Evolutionary conservation across 768 basidiomycete genomes (phyloP).

Genomic region (Mycena polygramma): DNA sequence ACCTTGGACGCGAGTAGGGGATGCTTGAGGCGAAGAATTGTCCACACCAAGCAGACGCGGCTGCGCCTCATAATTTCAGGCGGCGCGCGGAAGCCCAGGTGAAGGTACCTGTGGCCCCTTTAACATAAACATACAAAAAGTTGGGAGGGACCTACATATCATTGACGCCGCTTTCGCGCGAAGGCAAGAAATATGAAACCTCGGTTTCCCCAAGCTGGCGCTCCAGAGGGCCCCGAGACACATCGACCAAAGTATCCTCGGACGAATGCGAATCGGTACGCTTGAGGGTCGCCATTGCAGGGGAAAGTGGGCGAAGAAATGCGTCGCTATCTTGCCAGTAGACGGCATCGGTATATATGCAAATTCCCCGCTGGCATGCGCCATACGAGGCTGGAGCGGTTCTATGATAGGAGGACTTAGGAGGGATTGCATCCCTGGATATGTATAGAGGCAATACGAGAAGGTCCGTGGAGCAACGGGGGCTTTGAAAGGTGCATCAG

Average conservation of each 20-base stretch:
- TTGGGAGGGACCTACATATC: conserved; percentile 73
- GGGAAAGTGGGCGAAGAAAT: background rate
- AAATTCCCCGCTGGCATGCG: background rate
- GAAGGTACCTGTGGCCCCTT: conserved; percentile 75
- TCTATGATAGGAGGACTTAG: background rate
- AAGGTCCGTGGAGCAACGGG: background rate
- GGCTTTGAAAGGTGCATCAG: background rate
- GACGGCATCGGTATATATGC: background rate
- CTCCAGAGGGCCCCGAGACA: conserved; percentile 46
- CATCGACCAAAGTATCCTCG: conserved; percentile 30
- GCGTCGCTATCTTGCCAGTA: background rate
- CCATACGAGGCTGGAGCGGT: background rate
- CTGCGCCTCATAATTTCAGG: conserved; percentile 54
- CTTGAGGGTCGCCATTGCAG: conserved; percentile 24
- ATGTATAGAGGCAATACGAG: conserved; percentile 28
- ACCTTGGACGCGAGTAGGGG: conserved; percentile 77
- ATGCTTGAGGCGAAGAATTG: conserved; percentile 77
- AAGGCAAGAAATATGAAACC: conserved; percentile 83
- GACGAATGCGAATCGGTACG: conserved; percentile 31
- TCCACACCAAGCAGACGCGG: conserved; percentile 75
- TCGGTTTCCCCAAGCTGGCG: conserved; percentile 82
- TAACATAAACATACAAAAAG: conserved; percentile 4
- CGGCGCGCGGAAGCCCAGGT: conserved; percentile 74
- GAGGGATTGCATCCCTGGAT: conserved; percentile 5
- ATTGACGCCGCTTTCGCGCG: conserved; percentile 84